A percentile compares a stretch with the other conserved stretches of the same genome.
phyloP scores from a whole-genome alignment of 2,329 filamentous ascomycete species.

The Zelopaecilomyces penicillatus region DNA sequence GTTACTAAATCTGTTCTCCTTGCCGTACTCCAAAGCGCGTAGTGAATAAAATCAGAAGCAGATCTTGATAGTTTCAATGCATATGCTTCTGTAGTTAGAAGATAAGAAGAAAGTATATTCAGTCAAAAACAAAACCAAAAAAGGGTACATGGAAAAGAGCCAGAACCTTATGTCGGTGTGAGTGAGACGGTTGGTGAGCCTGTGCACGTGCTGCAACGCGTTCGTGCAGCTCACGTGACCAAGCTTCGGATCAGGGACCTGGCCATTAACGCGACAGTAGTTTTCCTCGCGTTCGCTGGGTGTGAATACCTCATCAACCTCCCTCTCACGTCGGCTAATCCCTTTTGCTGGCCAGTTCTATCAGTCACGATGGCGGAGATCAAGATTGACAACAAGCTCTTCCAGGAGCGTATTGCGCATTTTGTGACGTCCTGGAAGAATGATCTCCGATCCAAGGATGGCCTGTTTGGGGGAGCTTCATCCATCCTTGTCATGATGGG shows the following conservation, averaged over 20 bases:
- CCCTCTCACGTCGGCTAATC: slow-evolving; percentile 15
- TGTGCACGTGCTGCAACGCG: neutral
- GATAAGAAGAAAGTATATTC: too few relatives aligned
- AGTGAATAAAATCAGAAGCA: too few relatives aligned
- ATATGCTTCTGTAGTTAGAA: too few relatives aligned
- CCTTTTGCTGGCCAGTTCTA: slow-evolving; percentile 16
- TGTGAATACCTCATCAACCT: slow-evolving; percentile 18
- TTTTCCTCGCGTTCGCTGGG: slow-evolving; percentile 28
- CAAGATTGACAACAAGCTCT: slow-evolving; percentile 87
- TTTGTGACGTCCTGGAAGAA: slow-evolving; percentile 92
- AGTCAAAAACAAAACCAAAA: too few relatives aligned
- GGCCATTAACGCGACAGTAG: slow-evolving; percentile 34
- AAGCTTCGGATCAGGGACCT: slow-evolving; percentile 1
- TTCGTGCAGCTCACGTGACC: slow-evolving; percentile 4
- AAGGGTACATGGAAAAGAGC: too few relatives aligned
- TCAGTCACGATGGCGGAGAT: slow-evolving; percentile 63
- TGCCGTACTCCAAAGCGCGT: too few relatives aligned
- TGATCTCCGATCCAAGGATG: slow-evolving; percentile 82
- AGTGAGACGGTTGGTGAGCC: too few relatives aligned
- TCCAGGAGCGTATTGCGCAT: slow-evolving; percentile 85
- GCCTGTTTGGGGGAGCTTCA: slow-evolving; percentile 74
- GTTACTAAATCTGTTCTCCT: too few relatives aligned
- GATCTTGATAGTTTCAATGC: too few relatives aligned
- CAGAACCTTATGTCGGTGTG: too few relatives aligned
- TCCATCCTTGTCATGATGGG: slow-evolving; percentile 89